Conservation (phyloP, 805 yeast species). For the Spathaspora hagerdaliae region DNA sequence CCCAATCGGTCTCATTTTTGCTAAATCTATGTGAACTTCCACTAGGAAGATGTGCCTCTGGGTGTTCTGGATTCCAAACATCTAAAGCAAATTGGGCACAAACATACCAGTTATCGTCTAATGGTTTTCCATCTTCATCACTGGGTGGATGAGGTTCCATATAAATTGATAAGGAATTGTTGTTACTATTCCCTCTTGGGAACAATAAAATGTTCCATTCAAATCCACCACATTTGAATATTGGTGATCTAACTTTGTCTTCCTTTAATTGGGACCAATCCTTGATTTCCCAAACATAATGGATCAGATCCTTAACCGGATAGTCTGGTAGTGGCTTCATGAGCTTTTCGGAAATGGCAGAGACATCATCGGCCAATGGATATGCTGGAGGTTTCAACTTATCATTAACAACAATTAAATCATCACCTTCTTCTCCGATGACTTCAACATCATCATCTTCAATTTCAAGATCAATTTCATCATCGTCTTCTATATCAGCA, state of each 20-base stretch:
- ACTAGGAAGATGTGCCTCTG: conserved; percentile 54
- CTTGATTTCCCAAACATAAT: conserved; percentile 48
- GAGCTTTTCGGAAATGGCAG: conserved; percentile 22
- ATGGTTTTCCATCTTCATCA: conserved; percentile 21
- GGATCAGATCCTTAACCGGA: conserved; percentile 30
- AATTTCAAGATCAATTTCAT: background rate
- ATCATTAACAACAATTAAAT: conserved; percentile 8
- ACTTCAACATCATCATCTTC: conserved; percentile 10
- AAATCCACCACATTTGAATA: conserved; percentile 55
- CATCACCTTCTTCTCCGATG: conserved; percentile 5
- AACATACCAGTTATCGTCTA: conserved; percentile 68
- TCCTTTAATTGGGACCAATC: conserved; percentile 42
- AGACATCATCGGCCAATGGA: conserved; percentile 27
- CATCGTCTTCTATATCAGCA: conserved; percentile 11
- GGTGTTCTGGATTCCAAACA: conserved; percentile 76
- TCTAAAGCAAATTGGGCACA: conserved; percentile 89
- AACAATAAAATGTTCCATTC: conserved; percentile 72
- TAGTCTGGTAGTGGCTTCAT: conserved; percentile 39
- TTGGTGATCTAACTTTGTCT: conserved; percentile 43
- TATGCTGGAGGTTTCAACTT: background rate
- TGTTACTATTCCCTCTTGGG: conserved; percentile 66
- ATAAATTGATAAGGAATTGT: conserved; percentile 60
- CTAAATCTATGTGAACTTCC: conserved; percentile 77
- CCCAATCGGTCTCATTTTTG: conserved; percentile 87
- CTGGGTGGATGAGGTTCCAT: conserved; percentile 64